phyloP scores from a whole-genome alignment of 2,329 filamentous ascomycete genomes.

The Ramularia endophylla region DNA sequence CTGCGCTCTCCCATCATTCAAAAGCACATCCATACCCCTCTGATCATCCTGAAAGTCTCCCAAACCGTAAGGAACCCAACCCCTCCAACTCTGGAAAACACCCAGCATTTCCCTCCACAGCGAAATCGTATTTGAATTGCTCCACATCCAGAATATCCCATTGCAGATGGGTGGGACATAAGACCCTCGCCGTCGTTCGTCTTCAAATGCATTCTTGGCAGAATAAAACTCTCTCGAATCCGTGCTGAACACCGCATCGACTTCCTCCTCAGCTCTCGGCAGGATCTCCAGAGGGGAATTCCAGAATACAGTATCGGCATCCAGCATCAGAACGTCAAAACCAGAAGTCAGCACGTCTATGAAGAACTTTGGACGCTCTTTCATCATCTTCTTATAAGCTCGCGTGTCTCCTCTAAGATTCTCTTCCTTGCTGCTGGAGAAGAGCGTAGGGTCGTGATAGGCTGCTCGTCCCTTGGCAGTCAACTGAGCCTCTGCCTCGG shows the following conservation, averaged over 20 bases:
- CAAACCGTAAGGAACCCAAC: no score
- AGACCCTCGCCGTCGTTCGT: slow-evolving; percentile 10
- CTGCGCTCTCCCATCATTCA: no score
- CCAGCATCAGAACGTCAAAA: slow-evolving; percentile 18
- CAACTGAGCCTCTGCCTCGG: slow-evolving; percentile 6
- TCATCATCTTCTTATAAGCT: slow-evolving; percentile 16
- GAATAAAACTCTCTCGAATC: slow-evolving; percentile 17
- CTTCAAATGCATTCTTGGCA: slow-evolving; percentile 11
- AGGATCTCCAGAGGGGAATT: slow-evolving; percentile 12
- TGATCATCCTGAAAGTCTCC: no score
- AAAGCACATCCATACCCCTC: no score
- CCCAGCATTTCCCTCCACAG: no score
- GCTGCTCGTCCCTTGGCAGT: slow-evolving; percentile 5
- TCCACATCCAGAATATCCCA: no score
- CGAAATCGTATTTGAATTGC: no score
- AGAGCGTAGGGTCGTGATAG: slow-evolving; percentile 13
- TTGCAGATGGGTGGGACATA: slow-evolving; percentile 16
- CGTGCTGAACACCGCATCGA: slow-evolving; percentile 16
- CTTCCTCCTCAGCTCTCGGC: slow-evolving; percentile 1
- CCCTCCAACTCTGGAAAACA: no score
- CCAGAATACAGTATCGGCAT: slow-evolving; percentile 17
- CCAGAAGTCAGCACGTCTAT: slow-evolving; percentile 14
- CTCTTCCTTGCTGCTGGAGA: slow-evolving; percentile 12
- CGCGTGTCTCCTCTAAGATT: slow-evolving; percentile 14
- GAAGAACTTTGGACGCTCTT: slow-evolving; percentile 16